Evolutionary conservation across 768 basidiomycete genomes (phyloP).

Genomic region (Termitomyces bulborhizus): DNA sequence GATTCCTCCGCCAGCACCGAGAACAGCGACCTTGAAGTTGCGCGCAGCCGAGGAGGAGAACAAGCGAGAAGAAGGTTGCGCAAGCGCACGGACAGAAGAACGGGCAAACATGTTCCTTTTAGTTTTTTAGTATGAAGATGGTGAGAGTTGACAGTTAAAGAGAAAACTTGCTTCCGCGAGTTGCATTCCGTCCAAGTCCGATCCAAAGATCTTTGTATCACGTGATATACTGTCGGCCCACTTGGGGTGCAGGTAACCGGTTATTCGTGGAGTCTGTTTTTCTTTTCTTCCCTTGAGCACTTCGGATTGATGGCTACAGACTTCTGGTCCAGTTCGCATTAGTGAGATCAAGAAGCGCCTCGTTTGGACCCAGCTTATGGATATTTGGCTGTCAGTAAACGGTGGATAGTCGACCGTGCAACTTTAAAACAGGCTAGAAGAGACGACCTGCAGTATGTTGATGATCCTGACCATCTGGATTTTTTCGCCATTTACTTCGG

Average conservation of each 20-base stretch:
- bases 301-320: constrained; percentile 66
- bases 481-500: constrained; percentile 88
- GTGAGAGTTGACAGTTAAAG: constrained; percentile 14
- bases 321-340: constrained; percentile 91
- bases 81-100: constrained; percentile 50
- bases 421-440: constrained; percentile 67
- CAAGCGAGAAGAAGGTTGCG: constrained; percentile 48
- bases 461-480: constrained; percentile 69
- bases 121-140: constrained; percentile 10
- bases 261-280: no score
- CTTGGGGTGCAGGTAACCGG: neutral
- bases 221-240: neutral
- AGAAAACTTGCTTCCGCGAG: constrained; percentile 8
- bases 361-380: constrained; percentile 11
- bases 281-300: neutral
- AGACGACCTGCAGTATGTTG: constrained; percentile 75
- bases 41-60: constrained; percentile 74
- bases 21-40: constrained; percentile 87
- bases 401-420: constrained; percentile 86
- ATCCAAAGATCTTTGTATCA: neutral
- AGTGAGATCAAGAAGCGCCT: constrained; percentile 42
- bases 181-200: constrained; percentile 11
- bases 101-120: constrained; percentile 58
- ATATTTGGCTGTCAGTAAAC: constrained; percentile 49
- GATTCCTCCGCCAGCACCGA: constrained; percentile 98